Evolutionary conservation across 2,329 filamentous ascomycete genomes (phyloP).

Genomic region (Chaetomiaceae sp.): DNA sequence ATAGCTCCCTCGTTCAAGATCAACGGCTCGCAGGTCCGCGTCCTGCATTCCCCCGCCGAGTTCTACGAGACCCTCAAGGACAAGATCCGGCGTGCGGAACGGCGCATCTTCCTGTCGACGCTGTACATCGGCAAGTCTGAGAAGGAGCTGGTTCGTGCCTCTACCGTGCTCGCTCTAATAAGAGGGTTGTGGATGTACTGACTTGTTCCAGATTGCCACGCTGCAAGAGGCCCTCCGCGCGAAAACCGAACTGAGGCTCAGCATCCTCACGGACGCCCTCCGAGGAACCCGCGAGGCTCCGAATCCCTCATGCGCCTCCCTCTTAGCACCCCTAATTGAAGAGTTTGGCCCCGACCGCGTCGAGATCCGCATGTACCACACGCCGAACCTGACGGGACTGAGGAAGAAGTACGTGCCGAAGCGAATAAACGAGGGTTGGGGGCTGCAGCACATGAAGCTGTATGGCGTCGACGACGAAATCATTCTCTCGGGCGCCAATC

Average conservation of each 20-base stretch:
- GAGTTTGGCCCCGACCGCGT: conserved; percentile 83
- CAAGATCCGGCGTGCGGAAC: conserved; percentile 76
- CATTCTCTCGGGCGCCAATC: conserved; percentile 88
- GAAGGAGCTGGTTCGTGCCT: conserved; percentile 69
- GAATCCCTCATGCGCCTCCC: conserved; percentile 76
- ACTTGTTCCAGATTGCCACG: conserved; percentile 58
- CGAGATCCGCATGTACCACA: conserved; percentile 96
- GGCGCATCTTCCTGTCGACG: conserved; percentile 86
- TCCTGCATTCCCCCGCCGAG: conserved; percentile 74
- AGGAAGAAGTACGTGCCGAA: conserved; percentile 79
- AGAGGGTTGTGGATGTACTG: too few species aligned
- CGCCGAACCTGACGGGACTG: conserved; percentile 85
- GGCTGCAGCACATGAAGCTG: conserved; percentile 97
- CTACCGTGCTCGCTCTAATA: too few species aligned
- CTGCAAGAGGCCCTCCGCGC: conserved; percentile 67
- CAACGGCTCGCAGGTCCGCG: conserved; percentile 70
- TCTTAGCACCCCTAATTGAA: conserved; percentile 74
- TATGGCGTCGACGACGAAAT: conserved; percentile 95
- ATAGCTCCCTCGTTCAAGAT: conserved; percentile 90
- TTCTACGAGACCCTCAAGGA: conserved; percentile 90
- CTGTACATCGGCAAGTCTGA: conserved; percentile 95
- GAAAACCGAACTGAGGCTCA: conserved; percentile 74
- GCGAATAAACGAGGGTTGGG: conserved; percentile 97
- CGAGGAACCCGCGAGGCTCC: conserved; percentile 89
- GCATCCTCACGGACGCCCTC: conserved; percentile 85